phyloP scores from a whole-genome alignment of 2,329 filamentous ascomycete species.

The Pezicula rhizophila region DNA sequence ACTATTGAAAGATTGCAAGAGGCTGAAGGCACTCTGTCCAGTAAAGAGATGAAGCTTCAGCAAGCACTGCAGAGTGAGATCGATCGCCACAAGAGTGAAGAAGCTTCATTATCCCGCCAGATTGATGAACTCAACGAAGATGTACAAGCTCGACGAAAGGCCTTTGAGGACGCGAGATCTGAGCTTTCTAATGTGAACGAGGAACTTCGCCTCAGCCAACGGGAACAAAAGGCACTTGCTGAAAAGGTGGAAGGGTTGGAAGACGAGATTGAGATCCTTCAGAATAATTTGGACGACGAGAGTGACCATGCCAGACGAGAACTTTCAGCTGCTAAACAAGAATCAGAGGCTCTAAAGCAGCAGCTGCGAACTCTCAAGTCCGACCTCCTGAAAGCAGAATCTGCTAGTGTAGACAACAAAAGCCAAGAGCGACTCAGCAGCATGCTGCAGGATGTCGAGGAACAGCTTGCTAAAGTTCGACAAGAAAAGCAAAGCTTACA shows the following conservation, averaged over 20 bases:
- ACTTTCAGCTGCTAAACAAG: slow-evolving; percentile 36
- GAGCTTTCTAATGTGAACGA: slow-evolving; percentile 63
- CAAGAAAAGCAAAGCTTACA: slow-evolving; percentile 59
- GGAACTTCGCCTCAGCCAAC: slow-evolving; percentile 61
- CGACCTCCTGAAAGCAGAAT: slow-evolving; percentile 25
- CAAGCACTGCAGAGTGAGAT: slow-evolving; percentile 64
- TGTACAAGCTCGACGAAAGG: slow-evolving; percentile 59
- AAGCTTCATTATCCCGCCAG: slow-evolving; percentile 64
- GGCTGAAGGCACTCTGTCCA: slow-evolving; percentile 59
- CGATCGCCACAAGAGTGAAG: slow-evolving; percentile 66
- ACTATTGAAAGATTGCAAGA: slow-evolving; percentile 66
- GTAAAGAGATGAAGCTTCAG: slow-evolving; percentile 62
- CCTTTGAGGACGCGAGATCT: slow-evolving; percentile 57
- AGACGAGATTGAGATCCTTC: slow-evolving; percentile 71
- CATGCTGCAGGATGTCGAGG: slow-evolving; percentile 52
- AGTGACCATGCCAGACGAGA: slow-evolving; percentile 50
- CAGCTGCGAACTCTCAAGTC: slow-evolving; percentile 35
- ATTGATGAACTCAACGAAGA: slow-evolving; percentile 69
- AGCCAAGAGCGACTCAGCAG: slow-evolving; percentile 47
- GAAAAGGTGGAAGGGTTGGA: slow-evolving; percentile 65
- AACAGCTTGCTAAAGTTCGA: slow-evolving; percentile 48
- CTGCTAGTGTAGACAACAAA: slow-evolving; percentile 25
- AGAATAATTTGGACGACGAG: slow-evolving; percentile 50
- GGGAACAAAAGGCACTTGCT: slow-evolving; percentile 54
- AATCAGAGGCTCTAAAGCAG: slow-evolving; percentile 33